Base-by-base conservation (phyloP, 2,329 filamentous ascomycete genomes). In the Elsinoe perseae region DNA sequence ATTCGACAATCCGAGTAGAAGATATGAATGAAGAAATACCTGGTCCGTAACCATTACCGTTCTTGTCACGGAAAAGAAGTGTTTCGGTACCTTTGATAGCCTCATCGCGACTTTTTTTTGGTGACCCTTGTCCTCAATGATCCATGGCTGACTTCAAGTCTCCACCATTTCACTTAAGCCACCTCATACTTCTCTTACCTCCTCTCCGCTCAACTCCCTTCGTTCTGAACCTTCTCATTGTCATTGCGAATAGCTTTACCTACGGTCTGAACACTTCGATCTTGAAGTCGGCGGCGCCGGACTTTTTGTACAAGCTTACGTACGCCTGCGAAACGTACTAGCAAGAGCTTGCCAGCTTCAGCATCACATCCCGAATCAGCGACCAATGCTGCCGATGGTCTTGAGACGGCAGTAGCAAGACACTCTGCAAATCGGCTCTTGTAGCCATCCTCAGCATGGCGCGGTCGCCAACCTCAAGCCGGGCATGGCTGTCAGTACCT, bases 71-170 rank as follows among this genome's bases (percentile, higher is more conserved):
- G 44, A 32, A 32, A 28, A 50, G 27, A 50, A 23, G 16, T 12
- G 38, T 43, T 43, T 43, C 38, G 38, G 38, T 23, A 43, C 18
- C 36, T 40, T 23, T 36, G 32, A 36, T 14, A 36, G 32, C 32
- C 32, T 36, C 32, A 36, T 28, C 43, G n/a, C 5, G 21, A n/a
- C 27, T 30, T 30, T 50, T 44, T 43, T 50, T 50, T 50, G 44
- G 25, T 30, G 44, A 50, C 44, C 25, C 44, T 32, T 50, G 44
- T 50, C 44, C 44, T 50, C 25, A 30, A 50, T 12, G 23, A 50
- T 50, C 4, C 32, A 28, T 27, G 32, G 44, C 44, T 27, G 44
- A n/a, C 44, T 18, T 10, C 16, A 27, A 32, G n/a, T 27, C 25
- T 16, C 44, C 32, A 18, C 20, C 28, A 32, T 20, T 20, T 20